Evolutionary conservation across 768 basidiomycete genomes (phyloP), one percentile per base, ranked within the genome.

Genomic region (Plicaturopsis crispa): DNA sequence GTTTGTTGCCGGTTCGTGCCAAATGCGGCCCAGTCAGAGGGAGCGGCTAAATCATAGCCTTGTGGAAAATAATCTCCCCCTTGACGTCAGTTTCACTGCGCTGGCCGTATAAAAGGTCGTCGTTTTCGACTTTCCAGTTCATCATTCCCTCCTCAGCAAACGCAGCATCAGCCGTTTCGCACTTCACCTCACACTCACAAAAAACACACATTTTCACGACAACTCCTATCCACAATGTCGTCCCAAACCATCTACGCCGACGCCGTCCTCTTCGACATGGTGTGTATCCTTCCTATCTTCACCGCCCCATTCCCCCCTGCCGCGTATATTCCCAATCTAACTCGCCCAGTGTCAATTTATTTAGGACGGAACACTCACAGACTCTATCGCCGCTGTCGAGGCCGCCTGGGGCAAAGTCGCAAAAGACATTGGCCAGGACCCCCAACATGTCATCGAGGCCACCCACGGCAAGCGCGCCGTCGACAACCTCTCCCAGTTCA

Each of bases 381-480:
- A 84, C 54, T 82, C 80, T 13, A 84, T 84, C 53, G 60, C 74
- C 14, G 78, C 80, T 3, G 80, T 84, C 43, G 80, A 84, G 54
- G 79, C 79, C 3, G 83, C 83, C 3, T 85, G 83, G 83, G 73
- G 73, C 21, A 75, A 75, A 49, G 80, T 85, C 31, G 82, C 83
- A 2, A 61, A 62, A 36, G 80, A 84, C 53, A 71, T 85, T 36
- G 79, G 78, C 38, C 70, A 74, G 57, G 78, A 81, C 56, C 78
- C 79, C 5, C 65, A 68, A 40, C 66, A 73, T 40, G 79, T 83
- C 45, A 81, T 84, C 50, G 77, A 75, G 7, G 77, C 78, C 26
- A 84, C 82, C n/a, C 83, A 86, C 55, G 83, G 83, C 50, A 78
- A 82, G 52, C 78, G 83, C 43, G 84, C 82, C 8, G 66, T 81